Evolutionary conservation across 164 flowering plant genomes (phyloP).

Genomic region (Umbellularia californica): DNA sequence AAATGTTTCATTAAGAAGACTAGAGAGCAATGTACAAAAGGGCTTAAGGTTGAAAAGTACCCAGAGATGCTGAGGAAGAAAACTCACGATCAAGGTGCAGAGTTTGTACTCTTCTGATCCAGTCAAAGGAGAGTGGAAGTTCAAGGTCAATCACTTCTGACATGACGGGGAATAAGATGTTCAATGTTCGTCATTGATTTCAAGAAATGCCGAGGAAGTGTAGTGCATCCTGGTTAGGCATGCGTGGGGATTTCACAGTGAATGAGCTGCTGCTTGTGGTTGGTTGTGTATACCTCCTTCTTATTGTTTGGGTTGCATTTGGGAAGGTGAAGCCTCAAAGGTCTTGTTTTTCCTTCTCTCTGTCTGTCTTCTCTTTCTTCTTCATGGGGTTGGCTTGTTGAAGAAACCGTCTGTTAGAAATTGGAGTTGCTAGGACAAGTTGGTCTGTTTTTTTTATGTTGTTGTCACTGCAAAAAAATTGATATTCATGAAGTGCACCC

Average conservation of each 20-base stretch:
- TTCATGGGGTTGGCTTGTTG: not conserved
- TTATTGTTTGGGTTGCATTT: not conserved
- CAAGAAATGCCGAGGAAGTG: not conserved
- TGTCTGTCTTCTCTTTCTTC: not conserved
- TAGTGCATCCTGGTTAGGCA: too few relatives aligned
- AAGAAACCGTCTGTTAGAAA: not conserved
- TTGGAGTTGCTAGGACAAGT: not conserved
- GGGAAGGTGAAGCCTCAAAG: not conserved
- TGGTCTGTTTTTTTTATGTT: too few relatives aligned
- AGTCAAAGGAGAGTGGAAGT: slow-evolving; percentile 87
- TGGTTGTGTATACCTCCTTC: not conserved
- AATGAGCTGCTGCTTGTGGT: too few relatives aligned
- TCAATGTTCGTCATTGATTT: not conserved
- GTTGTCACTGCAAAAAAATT: too few relatives aligned
- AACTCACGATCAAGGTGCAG: slow-evolving; percentile 88
- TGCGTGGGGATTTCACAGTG: too few relatives aligned
- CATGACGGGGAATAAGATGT: not conserved
- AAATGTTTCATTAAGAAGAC: slow-evolving; percentile 81
- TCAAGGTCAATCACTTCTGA: slow-evolving; percentile 83
- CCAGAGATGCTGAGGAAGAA: slow-evolving; percentile 74
- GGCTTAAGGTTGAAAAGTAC: slow-evolving; percentile 64
- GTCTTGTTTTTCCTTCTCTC: too few relatives aligned
- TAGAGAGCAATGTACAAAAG: slow-evolving; percentile 53
- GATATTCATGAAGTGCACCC: too few relatives aligned
- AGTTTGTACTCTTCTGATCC: slow-evolving; percentile 78